These are phyloP conservation scores for Maudiozyma bulderi DNA, from an alignment of 805 yeast species.

Conservation along the genomic window DNA sequence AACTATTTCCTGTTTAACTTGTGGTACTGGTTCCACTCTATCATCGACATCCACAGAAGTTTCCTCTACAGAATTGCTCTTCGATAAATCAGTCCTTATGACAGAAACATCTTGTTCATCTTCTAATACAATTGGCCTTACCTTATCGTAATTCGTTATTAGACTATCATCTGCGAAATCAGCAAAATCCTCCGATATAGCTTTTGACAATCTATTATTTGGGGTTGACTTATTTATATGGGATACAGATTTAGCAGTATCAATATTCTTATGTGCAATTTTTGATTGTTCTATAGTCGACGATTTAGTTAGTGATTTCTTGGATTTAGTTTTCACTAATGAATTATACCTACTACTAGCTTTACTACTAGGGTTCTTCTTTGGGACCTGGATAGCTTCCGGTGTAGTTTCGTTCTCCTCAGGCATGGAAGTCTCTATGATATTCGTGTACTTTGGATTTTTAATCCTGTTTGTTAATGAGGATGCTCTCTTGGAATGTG, in stretches of 20 bases:
- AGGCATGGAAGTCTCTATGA: constrained; percentile 16
- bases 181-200: background rate
- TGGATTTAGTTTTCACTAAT: background rate
- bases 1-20: too few relatives aligned
- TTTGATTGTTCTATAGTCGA: too few relatives aligned
- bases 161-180: background rate
- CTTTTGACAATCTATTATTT: background rate
- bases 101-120: background rate
- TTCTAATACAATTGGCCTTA: background rate
- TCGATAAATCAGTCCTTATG: background rate
- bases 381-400: background rate
- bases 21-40: background rate
- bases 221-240: too few relatives aligned
- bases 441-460: background rate
- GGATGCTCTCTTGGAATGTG: background rate
- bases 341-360: background rate
- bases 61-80: background rate
- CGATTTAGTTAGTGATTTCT: background rate
- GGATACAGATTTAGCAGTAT: too few relatives aligned
- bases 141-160: background rate
- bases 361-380: background rate
- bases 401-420: constrained; percentile 12
- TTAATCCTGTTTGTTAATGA: background rate
- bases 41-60: background rate
- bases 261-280: too few relatives aligned